phyloP scores from a whole-genome alignment of 73 alveolate genomes.

The Paramecium octaurelia region DNA sequence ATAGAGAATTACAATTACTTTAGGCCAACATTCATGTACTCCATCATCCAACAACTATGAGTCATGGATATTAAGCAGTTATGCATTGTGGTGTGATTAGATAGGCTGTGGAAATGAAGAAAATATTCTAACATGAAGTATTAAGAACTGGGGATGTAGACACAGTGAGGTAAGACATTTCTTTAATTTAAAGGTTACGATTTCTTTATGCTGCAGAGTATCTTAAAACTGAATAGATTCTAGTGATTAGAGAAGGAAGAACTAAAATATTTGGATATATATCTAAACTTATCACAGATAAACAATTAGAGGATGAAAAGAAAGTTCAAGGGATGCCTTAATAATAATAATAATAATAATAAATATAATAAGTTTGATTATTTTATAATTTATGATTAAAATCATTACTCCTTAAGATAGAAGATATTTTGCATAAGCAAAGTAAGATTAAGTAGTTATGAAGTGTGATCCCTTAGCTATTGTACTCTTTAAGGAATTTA shows the following conservation, averaged over 20 bases:
- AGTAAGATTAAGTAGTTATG: not conserved
- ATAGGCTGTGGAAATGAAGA: constrained; percentile 47
- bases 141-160: constrained; percentile 23
- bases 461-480: not conserved
- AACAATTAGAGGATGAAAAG: not conserved
- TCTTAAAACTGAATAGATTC: constrained; percentile 28
- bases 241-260: constrained; percentile 44
- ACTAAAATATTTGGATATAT: constrained; percentile 38
- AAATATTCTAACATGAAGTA: not conserved
- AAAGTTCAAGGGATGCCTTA: not conserved
- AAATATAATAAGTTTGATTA: not conserved
- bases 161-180: not conserved
- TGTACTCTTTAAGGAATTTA: not conserved
- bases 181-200: not conserved
- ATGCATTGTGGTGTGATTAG: constrained; percentile 54
- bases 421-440: not conserved
- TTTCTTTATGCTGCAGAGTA: constrained; percentile 46
- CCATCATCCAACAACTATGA: constrained; percentile 97
- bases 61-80: constrained; percentile 21
- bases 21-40: constrained; percentile 90
- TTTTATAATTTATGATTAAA: not conserved
- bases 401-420: not conserved
- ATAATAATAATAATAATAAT: not conserved
- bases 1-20: not conserved
- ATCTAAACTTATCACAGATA: not conserved